Evolutionary conservation across 129 eudicot species (phyloP), one percentile per base, ranked within the genome.

Genomic region (Helichrysum umbraculigerum): DNA sequence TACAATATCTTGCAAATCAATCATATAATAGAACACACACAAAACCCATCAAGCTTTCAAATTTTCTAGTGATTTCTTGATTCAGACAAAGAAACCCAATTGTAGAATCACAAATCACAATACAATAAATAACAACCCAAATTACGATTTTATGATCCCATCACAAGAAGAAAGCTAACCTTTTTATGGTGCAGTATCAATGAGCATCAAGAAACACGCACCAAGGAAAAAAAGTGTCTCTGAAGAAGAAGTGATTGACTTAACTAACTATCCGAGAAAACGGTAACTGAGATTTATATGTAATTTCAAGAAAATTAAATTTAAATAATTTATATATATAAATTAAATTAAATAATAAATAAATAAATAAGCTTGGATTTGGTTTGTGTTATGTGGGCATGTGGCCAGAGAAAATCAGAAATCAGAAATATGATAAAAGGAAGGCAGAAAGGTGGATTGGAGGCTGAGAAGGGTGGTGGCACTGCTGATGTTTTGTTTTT

Each of bases 381-480:
- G 69, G 1, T 65, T 65, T 57, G 9, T n/a, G 33, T 59, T 58
- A 41, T 58, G 70, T n/a, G n/a, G n/a, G n/a, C n/a, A n/a, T n/a
- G n/a, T 64, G 33, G 63, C 33, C 64, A 66, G 80, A 33, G 54
- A 44, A 64, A 79, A 28, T 6, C 20, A n/a, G n/a, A n/a, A n/a
- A n/a, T n/a, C n/a, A 33, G 54, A 44, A 64, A 79, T n/a, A 16
- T 10, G 62, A 66, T 73, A 58, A 74, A n/a, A 78, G 22, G 60
- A 39, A 25, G 70, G 37, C 78, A 72, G 78, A 25, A 58, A 21
- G 66, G 47, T 50, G 16, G 74, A 78, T 61, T 71, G 82, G 82
- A 71, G 82, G 64, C 10, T 50, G 52, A 57, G 69, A 67, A 16
- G 14, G 75, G 83, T 73, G n/a, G n/a, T n/a, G 83, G 79, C 60